These are phyloP conservation scores for Ophiostoma sp. DNA, from an alignment of 2,329 filamentous ascomycete genomes.

Conservation along the genomic window DNA sequence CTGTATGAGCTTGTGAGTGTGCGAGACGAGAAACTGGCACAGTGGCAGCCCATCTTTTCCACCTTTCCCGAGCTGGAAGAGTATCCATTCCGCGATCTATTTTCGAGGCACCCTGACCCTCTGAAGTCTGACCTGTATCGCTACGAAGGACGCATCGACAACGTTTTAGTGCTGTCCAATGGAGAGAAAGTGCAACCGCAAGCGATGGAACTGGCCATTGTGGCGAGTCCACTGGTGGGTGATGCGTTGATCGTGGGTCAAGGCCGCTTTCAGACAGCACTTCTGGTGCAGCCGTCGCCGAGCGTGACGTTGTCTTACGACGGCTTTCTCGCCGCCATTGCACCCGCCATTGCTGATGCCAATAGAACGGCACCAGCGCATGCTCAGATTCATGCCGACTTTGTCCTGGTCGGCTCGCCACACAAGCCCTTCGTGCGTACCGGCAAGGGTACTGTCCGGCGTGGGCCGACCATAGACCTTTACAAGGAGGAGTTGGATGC, in stretches of 20 bases:
- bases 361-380: conserved; percentile 2
- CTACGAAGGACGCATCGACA: conserved; percentile 35
- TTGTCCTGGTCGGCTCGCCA: neutral
- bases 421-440: neutral
- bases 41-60: conserved; percentile 35
- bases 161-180: conserved; percentile 39
- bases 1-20: conserved; percentile 40
- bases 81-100: conserved; percentile 41
- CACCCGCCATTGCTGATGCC: neutral
- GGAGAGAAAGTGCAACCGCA: conserved; percentile 38
- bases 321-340: neutral
- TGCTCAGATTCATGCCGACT: conserved; percentile 1
- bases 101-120: conserved; percentile 37
- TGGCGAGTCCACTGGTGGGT: neutral
- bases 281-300: neutral
- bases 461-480: neutral
- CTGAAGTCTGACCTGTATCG: conserved; percentile 28
- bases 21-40: conserved; percentile 30
- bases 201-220: conserved; percentile 11
- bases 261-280: neutral
- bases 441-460: conserved; percentile 11
- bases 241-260: neutral
- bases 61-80: conserved; percentile 37
- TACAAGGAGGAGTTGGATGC: conserved; percentile 10
- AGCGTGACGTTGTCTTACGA: neutral